A percentile compares a stretch with the other conserved stretches of the same genome.
These are phyloP conservation scores for Lagenidium giganteum DNA, from an alignment of 352 stramenopile species.

Conservation along the genomic window DNA sequence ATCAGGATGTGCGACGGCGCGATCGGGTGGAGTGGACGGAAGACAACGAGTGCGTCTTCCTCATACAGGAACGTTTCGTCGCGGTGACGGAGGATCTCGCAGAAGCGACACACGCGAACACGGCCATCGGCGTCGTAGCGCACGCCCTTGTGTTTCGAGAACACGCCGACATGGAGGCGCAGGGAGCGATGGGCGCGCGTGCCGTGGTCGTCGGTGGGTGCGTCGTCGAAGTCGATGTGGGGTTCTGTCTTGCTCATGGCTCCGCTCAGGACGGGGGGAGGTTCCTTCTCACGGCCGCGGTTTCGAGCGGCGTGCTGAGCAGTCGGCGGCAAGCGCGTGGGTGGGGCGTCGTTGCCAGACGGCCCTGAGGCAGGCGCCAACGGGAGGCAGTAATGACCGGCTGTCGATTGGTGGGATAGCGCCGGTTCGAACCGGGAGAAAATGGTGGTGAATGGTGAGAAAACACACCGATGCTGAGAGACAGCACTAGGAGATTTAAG, in stretches of 20 bases:
- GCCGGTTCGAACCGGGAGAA: too few species aligned
- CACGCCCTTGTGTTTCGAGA: conserved; percentile 53
- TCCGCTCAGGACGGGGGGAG: background rate
- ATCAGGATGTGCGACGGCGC: conserved; percentile 73
- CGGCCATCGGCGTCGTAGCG: conserved; percentile 51
- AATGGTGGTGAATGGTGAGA: too few species aligned
- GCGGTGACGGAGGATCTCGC: conserved; percentile 57
- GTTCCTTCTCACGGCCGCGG: too few species aligned
- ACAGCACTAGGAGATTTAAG: too few species aligned
- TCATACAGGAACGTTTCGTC: conserved; percentile 73
- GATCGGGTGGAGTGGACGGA: conserved; percentile 67
- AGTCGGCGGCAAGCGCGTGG: too few species aligned
- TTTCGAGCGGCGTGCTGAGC: too few species aligned
- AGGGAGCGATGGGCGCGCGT: conserved; percentile 4
- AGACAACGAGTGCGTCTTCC: conserved; percentile 72
- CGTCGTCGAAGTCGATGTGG: background rate
- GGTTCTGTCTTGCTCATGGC: background rate
- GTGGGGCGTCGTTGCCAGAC: too few species aligned
- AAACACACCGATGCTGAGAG: too few species aligned
- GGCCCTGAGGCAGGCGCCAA: too few species aligned
- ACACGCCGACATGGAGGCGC: conserved; percentile 15
- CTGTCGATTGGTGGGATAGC: too few species aligned
- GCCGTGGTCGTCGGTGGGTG: too few species aligned
- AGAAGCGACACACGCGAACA: conserved; percentile 72
- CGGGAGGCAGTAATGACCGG: too few species aligned